These are phyloP conservation scores for Flaveria trinervia DNA, from an alignment of 129 eudicot genomes.

Conservation along the genomic window DNA sequence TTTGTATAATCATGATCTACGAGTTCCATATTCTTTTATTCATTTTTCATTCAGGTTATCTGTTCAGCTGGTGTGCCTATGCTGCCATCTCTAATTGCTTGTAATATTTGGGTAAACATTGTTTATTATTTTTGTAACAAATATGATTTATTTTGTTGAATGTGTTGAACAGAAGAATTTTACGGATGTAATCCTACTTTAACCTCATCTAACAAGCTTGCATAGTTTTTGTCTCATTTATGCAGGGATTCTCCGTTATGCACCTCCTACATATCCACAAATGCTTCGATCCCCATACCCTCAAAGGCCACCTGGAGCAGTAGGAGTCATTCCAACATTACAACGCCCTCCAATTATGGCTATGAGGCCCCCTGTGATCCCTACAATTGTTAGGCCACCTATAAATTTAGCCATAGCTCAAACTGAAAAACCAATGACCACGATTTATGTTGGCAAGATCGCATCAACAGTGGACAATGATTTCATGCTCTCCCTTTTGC, in stretches of 20 bases:
- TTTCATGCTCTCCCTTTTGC: constrained; percentile 85
- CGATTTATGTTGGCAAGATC: constrained; percentile 91
- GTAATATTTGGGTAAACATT: constrained; percentile 17
- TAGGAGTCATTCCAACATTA: constrained; percentile 63
- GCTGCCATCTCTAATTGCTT: constrained; percentile 56
- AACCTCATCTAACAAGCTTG: constrained; percentile 60
- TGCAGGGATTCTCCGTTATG: constrained; percentile 85
- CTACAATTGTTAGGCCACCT: constrained; percentile 69
- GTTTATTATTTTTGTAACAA: constrained; percentile 7
- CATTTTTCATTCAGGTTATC: constrained; percentile 64
- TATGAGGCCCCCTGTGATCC: constrained; percentile 65
- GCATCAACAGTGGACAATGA: constrained; percentile 89
- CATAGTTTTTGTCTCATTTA: constrained; percentile 59
- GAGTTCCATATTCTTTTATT: constrained; percentile 54
- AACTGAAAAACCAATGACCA: constrained; percentile 79
- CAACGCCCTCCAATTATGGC: constrained; percentile 73
- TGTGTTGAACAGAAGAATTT: constrained; percentile 4
- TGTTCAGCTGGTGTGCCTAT: constrained; percentile 91
- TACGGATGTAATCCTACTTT: constrained; percentile 10
- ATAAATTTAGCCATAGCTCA: constrained; percentile 50
- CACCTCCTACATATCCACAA: constrained; percentile 62
- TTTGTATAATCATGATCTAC: constrained; percentile 48
- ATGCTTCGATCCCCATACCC: constrained; percentile 76
- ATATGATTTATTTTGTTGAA: constrained; percentile 22
- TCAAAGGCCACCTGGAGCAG: constrained; percentile 60